These are phyloP conservation scores for Cordyceps fumosorosea DNA, from an alignment of 2,329 filamentous ascomycete genomes.

Conservation along the genomic window DNA sequence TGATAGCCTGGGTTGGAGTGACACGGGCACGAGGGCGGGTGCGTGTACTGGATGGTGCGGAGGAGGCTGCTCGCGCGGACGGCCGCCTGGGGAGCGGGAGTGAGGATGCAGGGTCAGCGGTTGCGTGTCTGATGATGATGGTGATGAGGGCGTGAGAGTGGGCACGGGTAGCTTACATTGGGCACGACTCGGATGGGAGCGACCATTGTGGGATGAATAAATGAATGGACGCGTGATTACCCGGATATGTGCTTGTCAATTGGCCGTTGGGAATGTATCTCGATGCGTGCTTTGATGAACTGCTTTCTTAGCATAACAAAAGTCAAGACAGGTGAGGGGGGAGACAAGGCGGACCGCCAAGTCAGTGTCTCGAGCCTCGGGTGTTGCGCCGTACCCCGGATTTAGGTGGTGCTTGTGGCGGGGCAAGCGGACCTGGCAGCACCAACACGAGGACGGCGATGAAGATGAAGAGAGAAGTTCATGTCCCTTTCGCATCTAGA, in stretches of 20 bases:
- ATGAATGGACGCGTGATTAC: background rate
- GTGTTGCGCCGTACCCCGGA: conserved; percentile 12
- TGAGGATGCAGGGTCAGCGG: background rate
- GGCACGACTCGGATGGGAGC: conserved; percentile 26
- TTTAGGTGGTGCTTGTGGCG: conserved; percentile 1
- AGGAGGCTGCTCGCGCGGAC: conserved; percentile 65
- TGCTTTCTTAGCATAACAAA: background rate
- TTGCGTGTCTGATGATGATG: background rate
- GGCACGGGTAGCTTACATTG: conserved; percentile 26
- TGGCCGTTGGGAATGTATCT: background rate
- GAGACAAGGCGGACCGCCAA: background rate
- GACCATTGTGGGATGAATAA: background rate
- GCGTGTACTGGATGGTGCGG: conserved; percentile 83
- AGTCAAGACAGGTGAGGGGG: background rate
- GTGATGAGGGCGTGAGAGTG: background rate
- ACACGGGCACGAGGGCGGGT: conserved; percentile 83
- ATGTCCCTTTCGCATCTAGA: background rate
- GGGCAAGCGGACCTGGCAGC: background rate
- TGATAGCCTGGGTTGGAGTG: conserved; percentile 83
- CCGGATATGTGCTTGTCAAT: background rate
- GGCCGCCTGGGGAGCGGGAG: conserved; percentile 39
- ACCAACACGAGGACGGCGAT: background rate
- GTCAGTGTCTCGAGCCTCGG: conserved; percentile 2
- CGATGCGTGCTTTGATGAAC: background rate
- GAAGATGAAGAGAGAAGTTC: background rate